A percentile compares a stretch with the other conserved stretches of the same genome.
These are phyloP conservation scores for Microthlaspi erraticum DNA, from an alignment of 345 rosid species.

Conservation along the genomic window DNA sequence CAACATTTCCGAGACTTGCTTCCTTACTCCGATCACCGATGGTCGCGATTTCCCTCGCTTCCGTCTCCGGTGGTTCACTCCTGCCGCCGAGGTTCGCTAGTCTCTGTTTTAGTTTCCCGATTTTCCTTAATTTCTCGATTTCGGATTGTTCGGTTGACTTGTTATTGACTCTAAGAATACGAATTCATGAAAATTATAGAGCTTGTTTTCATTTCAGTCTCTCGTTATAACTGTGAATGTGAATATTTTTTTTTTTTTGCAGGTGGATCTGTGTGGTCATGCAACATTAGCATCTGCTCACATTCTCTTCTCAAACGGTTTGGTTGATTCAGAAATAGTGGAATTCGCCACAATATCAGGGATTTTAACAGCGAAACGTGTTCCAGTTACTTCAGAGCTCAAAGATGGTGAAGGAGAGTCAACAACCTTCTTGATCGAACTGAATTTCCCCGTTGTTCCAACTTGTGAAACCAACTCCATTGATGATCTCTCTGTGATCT, in stretches of 20 bases:
- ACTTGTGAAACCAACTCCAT: slow-evolving; percentile 44
- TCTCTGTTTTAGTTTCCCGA: background rate
- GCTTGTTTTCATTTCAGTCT: no score
- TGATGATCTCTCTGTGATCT: slow-evolving; percentile 43
- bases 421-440: slow-evolving; percentile 52
- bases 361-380: slow-evolving; percentile 64
- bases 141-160: slow-evolving; percentile 16
- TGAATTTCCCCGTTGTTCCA: slow-evolving; percentile 61
- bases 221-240: background rate
- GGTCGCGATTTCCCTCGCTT: slow-evolving; percentile 48
- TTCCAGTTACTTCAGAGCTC: slow-evolving; percentile 30
- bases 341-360: slow-evolving; percentile 77
- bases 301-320: slow-evolving; percentile 54
- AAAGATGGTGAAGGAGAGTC: slow-evolving; percentile 19
- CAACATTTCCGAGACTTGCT: slow-evolving; percentile 57
- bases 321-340: slow-evolving; percentile 54
- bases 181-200: background rate
- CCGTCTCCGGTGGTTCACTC: slow-evolving; percentile 74
- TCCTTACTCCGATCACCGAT: slow-evolving; percentile 46
- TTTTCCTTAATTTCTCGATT: background rate
- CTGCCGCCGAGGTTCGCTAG: slow-evolving; percentile 47
- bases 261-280: slow-evolving; percentile 85
- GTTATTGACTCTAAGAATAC: background rate
- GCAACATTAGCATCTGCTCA: slow-evolving; percentile 89
- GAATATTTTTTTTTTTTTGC: background rate